phyloP scores from a whole-genome alignment of 495 filamentous ascomycete species.

The Penicillium soppii region DNA sequence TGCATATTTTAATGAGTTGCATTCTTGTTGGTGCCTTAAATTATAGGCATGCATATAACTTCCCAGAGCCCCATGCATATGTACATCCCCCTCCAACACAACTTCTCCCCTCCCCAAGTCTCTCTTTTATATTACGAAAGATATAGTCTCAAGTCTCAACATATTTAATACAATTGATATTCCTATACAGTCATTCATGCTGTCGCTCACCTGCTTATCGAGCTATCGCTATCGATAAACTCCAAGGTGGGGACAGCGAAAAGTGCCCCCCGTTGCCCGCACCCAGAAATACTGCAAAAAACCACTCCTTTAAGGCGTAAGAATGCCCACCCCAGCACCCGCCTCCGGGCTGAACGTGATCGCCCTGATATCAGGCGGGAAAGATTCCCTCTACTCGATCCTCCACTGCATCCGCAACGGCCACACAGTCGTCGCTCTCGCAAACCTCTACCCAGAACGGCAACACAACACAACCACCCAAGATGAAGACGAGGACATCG shows the following conservation, averaged over 20 bases:
- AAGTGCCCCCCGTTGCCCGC: slow-evolving; percentile 4
- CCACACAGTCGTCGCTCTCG: slow-evolving; percentile 82
- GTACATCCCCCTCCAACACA: too few species aligned
- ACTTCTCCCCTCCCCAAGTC: too few species aligned
- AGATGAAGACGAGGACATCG: slow-evolving; percentile 64
- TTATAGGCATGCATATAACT: neutral
- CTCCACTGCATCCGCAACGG: slow-evolving; percentile 86
- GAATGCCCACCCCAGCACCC: slow-evolving; percentile 7
- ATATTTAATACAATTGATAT: neutral
- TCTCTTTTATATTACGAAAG: too few species aligned
- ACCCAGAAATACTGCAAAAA: slow-evolving; percentile 2
- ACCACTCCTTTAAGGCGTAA: neutral
- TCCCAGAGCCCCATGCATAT: neutral
- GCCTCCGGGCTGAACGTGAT: slow-evolving; percentile 67
- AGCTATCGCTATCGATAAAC: slow-evolving; percentile 6
- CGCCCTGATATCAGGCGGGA: slow-evolving; percentile 91
- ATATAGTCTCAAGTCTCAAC: too few species aligned
- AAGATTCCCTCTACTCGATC: slow-evolving; percentile 92
- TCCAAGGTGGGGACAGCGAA: slow-evolving; percentile 5
- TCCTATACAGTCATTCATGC: neutral
- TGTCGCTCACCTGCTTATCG: neutral
- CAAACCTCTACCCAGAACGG: slow-evolving; percentile 71
- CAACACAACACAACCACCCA: neutral
- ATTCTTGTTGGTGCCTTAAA: neutral
- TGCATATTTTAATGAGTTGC: too few species aligned